Conservation (phyloP, 23 red algal genomes). For the Gracilaria vermiculophylla region DNA sequence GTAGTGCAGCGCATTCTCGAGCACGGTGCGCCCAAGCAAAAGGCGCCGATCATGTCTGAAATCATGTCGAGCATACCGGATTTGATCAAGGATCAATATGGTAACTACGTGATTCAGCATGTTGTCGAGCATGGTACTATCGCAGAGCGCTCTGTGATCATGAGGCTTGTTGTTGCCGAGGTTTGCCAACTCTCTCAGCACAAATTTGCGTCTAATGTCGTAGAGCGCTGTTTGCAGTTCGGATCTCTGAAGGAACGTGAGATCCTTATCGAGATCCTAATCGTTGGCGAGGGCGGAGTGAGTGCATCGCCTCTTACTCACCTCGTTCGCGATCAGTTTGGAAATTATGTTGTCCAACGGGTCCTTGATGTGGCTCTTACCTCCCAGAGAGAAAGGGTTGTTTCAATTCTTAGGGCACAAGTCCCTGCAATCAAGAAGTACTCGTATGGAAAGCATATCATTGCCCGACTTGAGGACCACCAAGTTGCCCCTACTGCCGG, state of each 20-base stretch:
- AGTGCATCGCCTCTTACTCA: constrained; percentile 56
- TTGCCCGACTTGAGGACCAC: constrained; percentile 83
- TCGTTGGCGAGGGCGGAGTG: constrained; percentile 57
- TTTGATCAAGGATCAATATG: constrained; percentile 93
- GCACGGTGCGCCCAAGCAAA: constrained; percentile 77
- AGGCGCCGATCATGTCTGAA: constrained; percentile 84
- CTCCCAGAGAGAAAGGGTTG: constrained; percentile 76
- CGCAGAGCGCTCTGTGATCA: constrained; percentile 74
- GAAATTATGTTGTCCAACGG: constrained; percentile 98
- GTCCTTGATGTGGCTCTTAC: constrained; percentile 89
- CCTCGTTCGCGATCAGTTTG: constrained; percentile 91
- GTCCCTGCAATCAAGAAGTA: constrained; percentile 89
- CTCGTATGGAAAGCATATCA: constrained; percentile 98
- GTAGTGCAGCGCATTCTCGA: constrained; percentile 97
- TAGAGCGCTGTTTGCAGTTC: constrained; percentile 96
- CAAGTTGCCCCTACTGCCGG: background rate
- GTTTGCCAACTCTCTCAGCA: constrained; percentile 83
- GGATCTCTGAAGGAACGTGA: constrained; percentile 74
- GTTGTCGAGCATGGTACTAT: constrained; percentile 88
- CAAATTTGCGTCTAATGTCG: constrained; percentile 98
- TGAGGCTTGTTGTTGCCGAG: constrained; percentile 75
- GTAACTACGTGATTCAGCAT: constrained; percentile 95
- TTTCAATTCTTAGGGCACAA: constrained; percentile 77
- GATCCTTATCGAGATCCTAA: constrained; percentile 82
- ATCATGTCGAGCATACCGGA: constrained; percentile 81